Percentiles rank a stretch among this genome's conserved stretches.
Conservation (phyloP, 2,329 filamentous ascomycete species). For the Beauveria sp. region DNA sequence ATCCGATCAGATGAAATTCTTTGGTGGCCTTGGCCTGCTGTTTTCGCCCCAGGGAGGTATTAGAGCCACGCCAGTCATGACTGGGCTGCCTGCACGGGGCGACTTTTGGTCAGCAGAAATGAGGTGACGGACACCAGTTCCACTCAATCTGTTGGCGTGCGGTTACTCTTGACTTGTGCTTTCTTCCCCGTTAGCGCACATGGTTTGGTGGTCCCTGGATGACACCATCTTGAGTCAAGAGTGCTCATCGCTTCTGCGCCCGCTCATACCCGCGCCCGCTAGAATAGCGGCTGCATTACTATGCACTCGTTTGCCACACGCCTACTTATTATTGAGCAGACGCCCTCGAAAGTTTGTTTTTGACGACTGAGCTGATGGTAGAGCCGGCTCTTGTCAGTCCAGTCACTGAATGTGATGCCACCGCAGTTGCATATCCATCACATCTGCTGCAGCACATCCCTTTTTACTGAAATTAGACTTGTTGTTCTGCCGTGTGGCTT, state of each 20-base stretch:
- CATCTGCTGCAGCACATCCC: background rate
- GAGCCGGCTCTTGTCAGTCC: background rate
- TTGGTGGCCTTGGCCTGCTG: background rate
- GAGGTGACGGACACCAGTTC: conserved; percentile 2
- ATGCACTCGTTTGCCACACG: background rate
- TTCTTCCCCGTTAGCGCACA: conserved; percentile 5
- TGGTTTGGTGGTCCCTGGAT: conserved; percentile 5
- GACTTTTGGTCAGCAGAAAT: background rate
- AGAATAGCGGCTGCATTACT: background rate
- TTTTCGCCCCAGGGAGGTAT: background rate
- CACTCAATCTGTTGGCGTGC: conserved; percentile 6
- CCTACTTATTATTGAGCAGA: background rate
- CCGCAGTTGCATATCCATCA: background rate
- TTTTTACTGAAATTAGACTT: background rate
- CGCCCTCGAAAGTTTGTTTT: background rate
- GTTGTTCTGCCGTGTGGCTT: background rate
- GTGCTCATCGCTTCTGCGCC: conserved; percentile 9
- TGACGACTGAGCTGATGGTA: background rate
- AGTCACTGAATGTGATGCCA: background rate
- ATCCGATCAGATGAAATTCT: background rate
- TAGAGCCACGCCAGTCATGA: background rate
- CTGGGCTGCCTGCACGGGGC: background rate
- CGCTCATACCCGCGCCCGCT: background rate
- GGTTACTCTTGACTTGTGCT: conserved; percentile 9
- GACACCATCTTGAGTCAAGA: conserved; percentile 10